Percentiles rank a stretch among this genome's conserved stretches.
These are phyloP conservation scores for Acanthamoeba polyphaga DNA, from an alignment of 208 protist genomes.

Conservation along the genomic window DNA sequence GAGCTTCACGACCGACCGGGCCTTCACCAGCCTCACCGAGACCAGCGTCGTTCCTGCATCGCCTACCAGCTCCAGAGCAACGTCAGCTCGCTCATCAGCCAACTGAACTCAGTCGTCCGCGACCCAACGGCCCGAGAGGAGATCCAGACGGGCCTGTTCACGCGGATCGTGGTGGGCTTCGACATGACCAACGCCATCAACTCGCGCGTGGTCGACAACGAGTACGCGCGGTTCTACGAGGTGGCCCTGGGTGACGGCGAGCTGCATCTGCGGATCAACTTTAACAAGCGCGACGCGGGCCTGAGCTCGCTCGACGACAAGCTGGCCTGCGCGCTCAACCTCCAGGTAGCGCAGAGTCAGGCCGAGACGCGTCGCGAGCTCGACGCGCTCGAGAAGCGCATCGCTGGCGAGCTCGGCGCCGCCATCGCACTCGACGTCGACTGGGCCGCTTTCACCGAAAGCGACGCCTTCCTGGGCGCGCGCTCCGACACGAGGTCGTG, in stretches of 20 bases:
- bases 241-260: not conserved
- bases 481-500: not conserved
- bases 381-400: not conserved
- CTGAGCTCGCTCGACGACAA: not conserved
- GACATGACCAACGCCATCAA: not conserved
- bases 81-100: not conserved
- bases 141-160: not conserved
- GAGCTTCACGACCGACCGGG: not conserved
- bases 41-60: not conserved
- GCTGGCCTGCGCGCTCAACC: not conserved
- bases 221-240: not conserved
- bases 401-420: not conserved
- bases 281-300: not conserved
- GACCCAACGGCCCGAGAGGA: not conserved
- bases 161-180: not conserved
- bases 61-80: not conserved
- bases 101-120: not conserved
- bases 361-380: not conserved
- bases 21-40: not conserved
- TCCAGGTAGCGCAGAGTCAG: not conserved
- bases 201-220: not conserved
- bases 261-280: not conserved
- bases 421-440: not conserved
- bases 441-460: not conserved
- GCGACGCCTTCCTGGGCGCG: not conserved